A percentile compares a stretch with the other conserved stretches of the same genome.
These are phyloP conservation scores for Oryza punctata DNA, from an alignment of 176 grass and related monocot genomes.

Conservation along the genomic window DNA sequence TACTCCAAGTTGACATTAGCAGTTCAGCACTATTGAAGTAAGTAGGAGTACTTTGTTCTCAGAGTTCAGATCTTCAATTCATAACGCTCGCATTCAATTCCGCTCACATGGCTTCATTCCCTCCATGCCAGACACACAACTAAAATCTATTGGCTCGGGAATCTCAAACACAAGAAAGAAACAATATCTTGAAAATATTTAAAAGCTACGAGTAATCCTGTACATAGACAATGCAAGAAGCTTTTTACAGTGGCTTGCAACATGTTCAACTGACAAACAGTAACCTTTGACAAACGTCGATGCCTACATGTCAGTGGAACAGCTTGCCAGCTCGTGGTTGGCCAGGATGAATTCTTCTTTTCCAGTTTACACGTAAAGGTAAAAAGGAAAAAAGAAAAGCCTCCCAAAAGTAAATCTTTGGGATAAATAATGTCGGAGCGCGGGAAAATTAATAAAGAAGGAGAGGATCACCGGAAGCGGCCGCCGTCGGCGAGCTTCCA, in stretches of 20 bases:
- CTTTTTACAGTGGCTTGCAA: conserved; percentile 41
- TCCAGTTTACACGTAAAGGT: conserved; percentile 19
- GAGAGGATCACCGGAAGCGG: conserved; percentile 53
- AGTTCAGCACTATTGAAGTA: neutral
- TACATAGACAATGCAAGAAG: neutral
- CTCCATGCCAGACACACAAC: neutral
- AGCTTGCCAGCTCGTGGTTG: neutral
- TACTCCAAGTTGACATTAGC: neutral
- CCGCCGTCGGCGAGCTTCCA: conserved; percentile 78
- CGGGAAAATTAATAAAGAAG: neutral
- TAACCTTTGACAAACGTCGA: conserved; percentile 17
- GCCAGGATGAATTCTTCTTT: neutral
- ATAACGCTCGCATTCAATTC: conserved; percentile 48
- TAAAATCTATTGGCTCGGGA: neutral
- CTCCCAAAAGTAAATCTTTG: neutral
- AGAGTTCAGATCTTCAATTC: conserved; percentile 19
- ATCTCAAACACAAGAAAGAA: conserved; percentile 16
- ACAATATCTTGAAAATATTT: neutral
- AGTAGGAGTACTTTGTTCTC: neutral
- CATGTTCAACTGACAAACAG: conserved; percentile 42
- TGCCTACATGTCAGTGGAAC: conserved; percentile 46
- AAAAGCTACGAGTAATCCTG: neutral
- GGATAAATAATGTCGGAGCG: neutral
- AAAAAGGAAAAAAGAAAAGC: neutral
- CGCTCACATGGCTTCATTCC: conserved; percentile 16